Evolutionary conservation across 805 yeast genomes (phyloP).

Genomic region (Suhomyces kilbournensis): DNA sequence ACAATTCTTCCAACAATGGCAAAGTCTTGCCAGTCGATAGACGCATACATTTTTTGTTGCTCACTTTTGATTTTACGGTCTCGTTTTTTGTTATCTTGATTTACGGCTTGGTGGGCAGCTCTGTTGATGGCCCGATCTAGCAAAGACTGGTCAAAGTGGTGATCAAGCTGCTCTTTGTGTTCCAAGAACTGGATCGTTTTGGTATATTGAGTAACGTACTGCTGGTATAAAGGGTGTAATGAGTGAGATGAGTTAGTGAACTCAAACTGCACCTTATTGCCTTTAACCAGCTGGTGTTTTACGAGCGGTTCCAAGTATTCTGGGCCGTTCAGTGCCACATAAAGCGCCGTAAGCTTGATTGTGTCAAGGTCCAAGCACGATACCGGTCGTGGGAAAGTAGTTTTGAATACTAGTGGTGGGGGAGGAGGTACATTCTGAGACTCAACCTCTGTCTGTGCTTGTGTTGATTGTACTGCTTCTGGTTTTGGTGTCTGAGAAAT

Average conservation of each 20-base stretch:
- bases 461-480: background rate
- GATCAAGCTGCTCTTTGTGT: conserved; percentile 5
- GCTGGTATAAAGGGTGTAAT: conserved; percentile 48
- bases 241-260: conserved; percentile 64
- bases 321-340: conserved; percentile 59
- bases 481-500: conserved; percentile 14
- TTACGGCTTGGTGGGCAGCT: conserved; percentile 50
- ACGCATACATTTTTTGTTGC: conserved; percentile 53
- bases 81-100: conserved; percentile 26
- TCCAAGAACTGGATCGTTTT: conserved; percentile 16
- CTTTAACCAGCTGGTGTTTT: conserved; percentile 34
- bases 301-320: conserved; percentile 31
- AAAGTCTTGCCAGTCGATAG: conserved; percentile 88
- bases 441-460: background rate
- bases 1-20: conserved; percentile 64
- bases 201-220: conserved; percentile 56
- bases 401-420: background rate
- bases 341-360: conserved; percentile 69
- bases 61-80: conserved; percentile 37
- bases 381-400: conserved; percentile 33
- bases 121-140: conserved; percentile 42
- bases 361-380: conserved; percentile 64
- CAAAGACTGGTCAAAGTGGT: background rate
- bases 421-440: background rate
- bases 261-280: conserved; percentile 56